phyloP scores from a whole-genome alignment of 1,284 basidiomycete genomes.

The Tylopilus sp. region DNA sequence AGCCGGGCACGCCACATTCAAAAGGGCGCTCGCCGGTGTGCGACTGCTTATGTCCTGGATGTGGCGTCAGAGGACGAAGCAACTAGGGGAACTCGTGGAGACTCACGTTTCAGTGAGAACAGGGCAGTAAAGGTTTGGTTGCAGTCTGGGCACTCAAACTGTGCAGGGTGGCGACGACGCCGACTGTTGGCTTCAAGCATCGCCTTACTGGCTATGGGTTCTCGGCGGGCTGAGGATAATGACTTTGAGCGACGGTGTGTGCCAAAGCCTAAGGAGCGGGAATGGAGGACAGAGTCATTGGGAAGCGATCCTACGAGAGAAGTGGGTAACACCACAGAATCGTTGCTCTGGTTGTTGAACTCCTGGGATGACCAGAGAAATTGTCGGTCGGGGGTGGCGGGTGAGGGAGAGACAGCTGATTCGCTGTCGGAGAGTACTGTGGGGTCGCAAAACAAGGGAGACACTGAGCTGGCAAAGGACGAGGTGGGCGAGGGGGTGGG shows the following conservation, averaged over 20 bases:
- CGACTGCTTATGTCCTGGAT: constrained; percentile 30
- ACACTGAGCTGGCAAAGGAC: constrained; percentile 26
- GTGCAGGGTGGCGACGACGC: constrained; percentile 31
- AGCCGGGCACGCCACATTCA: constrained; percentile 24
- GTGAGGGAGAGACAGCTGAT: constrained; percentile 20
- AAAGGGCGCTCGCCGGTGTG: constrained; percentile 31
- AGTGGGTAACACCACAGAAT: constrained; percentile 5
- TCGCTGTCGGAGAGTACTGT: constrained; percentile 22
- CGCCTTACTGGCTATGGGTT: constrained; percentile 32
- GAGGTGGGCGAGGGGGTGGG: constrained; percentile 25
- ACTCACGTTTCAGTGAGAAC: constrained; percentile 35
- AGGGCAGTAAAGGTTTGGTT: constrained; percentile 29
- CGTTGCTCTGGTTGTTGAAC: constrained; percentile 7
- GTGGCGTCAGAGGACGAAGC: constrained; percentile 8
- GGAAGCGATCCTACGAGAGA: constrained; percentile 1
- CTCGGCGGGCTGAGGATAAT: constrained; percentile 9
- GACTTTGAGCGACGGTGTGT: constrained; percentile 23
- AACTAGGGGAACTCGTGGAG: neutral
- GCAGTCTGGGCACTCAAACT: constrained; percentile 18
- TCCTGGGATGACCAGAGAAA: constrained; percentile 2
- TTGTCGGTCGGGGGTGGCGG: constrained; percentile 15
- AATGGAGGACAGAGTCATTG: neutral
- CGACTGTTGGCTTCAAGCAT: constrained; percentile 34
- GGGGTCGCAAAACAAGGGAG: constrained; percentile 19
- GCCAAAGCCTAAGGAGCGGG: neutral